Evolutionary conservation across 208 protist species (phyloP), one percentile per base, ranked within the genome.

Genomic region (Acanthamoeba sp.): DNA sequence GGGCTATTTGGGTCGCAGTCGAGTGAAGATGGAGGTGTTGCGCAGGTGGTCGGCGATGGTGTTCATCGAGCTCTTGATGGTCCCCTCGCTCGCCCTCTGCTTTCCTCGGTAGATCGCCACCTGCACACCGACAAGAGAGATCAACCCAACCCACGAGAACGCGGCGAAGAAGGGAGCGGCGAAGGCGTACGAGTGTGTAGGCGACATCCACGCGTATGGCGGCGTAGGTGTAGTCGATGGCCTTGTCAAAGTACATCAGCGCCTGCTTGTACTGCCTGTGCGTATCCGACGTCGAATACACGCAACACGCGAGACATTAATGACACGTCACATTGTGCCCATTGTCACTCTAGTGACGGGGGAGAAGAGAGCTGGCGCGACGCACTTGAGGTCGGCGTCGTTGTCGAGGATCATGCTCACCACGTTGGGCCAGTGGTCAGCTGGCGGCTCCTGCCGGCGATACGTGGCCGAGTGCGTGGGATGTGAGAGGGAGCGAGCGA

Each of bases 351-450:
- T n/a, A n/a, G n/a, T n/a, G n/a, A n/a, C n/a, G n/a, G n/a, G n/a
- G n/a, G n/a, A n/a, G 42, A 3, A 10, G 10, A 48, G 42, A 10
- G 6, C 42, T 10, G 3, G 3, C 10, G 42, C 6, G 7, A 9
- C 59, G 59, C 18, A 66, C 73, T 64, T 36, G 20, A 89, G 55
- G 14, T 89, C 50, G 2, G 9, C 45, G 45, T 89, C 55, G 32
- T 89, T 89, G 52, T 89, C 82, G 20, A 89, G 55, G 45, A 66
- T 89, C n/a, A 89, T 66, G n/a, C 50, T 66, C 29, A 89, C 55
- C n/a, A 89, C 50, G 22, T 89, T 89, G n/a, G 82, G 82, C 82
- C 82, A 89, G 55, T 89, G 82, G 22, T 89, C 82, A 9, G 55
- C 45, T 42, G 32, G 24, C 27, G 82, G 82, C 55, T 89, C 82